Conservation (phyloP, 2,329 filamentous ascomycete species). For the Cryphonectria carpinicola region DNA sequence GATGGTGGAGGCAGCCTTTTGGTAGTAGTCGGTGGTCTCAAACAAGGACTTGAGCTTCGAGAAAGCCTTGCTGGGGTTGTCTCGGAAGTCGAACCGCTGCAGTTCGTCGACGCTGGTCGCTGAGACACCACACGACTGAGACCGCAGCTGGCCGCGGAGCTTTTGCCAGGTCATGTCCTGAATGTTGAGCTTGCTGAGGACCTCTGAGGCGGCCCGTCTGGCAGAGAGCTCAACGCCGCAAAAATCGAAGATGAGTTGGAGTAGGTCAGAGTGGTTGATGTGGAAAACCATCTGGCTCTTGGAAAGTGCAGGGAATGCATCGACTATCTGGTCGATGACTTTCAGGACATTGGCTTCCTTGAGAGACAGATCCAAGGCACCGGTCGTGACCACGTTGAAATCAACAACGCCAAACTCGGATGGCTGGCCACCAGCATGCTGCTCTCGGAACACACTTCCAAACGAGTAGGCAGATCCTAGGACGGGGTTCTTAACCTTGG, state of each 20-base stretch:
- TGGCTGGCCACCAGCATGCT: slow-evolving; percentile 78
- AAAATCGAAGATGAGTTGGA: slow-evolving; percentile 87
- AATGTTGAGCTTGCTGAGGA: slow-evolving; percentile 85
- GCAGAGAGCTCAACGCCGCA: slow-evolving; percentile 76
- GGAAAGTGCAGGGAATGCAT: slow-evolving; percentile 75
- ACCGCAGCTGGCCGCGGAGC: slow-evolving; percentile 79
- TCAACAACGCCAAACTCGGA: slow-evolving; percentile 86
- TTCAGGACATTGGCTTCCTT: slow-evolving; percentile 96
- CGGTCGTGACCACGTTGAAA: slow-evolving; percentile 90
- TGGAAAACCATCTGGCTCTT: slow-evolving; percentile 82
- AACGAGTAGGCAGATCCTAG: slow-evolving; percentile 84
- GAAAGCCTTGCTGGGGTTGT: slow-evolving; percentile 60
- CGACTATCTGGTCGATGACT: slow-evolving; percentile 87
- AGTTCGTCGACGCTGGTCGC: slow-evolving; percentile 91
- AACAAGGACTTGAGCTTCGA: slow-evolving; percentile 62
- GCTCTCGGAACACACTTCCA: slow-evolving; percentile 83
- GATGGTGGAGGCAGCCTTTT: slow-evolving; percentile 75
- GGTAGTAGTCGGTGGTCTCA: slow-evolving; percentile 68
- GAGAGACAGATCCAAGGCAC: slow-evolving; percentile 78
- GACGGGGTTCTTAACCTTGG: slow-evolving; percentile 66
- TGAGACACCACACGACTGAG: slow-evolving; percentile 78
- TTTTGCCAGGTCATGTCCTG: slow-evolving; percentile 80
- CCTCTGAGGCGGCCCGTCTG: slow-evolving; percentile 75
- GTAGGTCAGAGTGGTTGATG: slow-evolving; percentile 83
- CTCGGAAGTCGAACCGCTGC: slow-evolving; percentile 86